phyloP scores from a whole-genome alignment of 805 yeast species.

The Barnettozyma pratensis region DNA sequence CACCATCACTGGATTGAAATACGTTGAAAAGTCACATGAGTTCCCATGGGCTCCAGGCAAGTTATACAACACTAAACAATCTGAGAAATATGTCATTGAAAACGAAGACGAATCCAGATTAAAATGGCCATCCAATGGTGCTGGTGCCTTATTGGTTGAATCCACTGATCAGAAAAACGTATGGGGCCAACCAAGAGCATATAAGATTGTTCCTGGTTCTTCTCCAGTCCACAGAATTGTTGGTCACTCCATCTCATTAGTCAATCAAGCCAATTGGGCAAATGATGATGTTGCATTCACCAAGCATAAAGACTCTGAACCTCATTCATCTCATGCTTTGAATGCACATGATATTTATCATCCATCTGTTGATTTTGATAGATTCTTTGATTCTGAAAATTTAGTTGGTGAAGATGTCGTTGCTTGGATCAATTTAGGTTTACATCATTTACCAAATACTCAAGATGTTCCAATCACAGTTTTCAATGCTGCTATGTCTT shows the following conservation, averaged over 20 bases:
- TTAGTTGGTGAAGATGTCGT: constrained; percentile 26
- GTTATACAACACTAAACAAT: constrained; percentile 17
- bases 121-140: constrained; percentile 21
- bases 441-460: constrained; percentile 27
- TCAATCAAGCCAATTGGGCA: constrained; percentile 24
- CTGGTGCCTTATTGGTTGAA: constrained; percentile 23
- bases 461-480: constrained; percentile 28
- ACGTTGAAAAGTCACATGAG: constrained; percentile 13
- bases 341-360: constrained; percentile 21
- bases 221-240: constrained; percentile 20
- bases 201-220: constrained; percentile 22
- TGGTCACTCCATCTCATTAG: constrained; percentile 12
- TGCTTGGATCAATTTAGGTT: constrained; percentile 25
- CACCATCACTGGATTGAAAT: constrained; percentile 13
- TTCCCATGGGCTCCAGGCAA: constrained; percentile 26
- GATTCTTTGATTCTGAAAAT: constrained; percentile 23
- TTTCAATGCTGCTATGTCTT: constrained; percentile 23
- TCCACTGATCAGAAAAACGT: constrained; percentile 18
- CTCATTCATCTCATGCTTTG: constrained; percentile 19
- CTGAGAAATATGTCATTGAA: constrained; percentile 12
- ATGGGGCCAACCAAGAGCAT: constrained; percentile 27
- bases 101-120: constrained; percentile 15
- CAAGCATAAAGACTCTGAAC: constrained; percentile 23
- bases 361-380: constrained; percentile 21
- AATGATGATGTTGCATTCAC: constrained; percentile 21